Conservation (phyloP, 306 rosid genomes). For the Cyclanthera cordifolia region DNA sequence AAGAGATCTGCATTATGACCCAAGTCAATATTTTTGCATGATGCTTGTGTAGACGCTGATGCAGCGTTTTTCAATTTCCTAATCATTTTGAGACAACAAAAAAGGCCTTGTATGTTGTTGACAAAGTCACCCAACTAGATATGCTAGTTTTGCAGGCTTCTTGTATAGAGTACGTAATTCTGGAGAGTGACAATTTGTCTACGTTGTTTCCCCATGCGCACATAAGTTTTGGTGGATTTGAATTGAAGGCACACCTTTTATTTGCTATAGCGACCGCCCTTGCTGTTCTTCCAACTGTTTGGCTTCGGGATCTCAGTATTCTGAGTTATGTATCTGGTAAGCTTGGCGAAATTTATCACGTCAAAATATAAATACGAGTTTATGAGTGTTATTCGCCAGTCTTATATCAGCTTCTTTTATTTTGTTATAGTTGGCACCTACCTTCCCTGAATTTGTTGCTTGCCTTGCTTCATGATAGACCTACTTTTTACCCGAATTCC, state of each 20-base stretch:
- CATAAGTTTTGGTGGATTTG: constrained; percentile 46
- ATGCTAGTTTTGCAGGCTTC: constrained; percentile 51
- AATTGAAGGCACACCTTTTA: constrained; percentile 38
- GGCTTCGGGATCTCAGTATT: constrained; percentile 84
- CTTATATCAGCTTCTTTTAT: neutral
- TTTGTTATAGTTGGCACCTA: neutral
- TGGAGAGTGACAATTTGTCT: constrained; percentile 93
- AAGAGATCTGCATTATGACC: neutral
- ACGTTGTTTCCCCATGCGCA: constrained; percentile 77
- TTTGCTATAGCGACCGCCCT: constrained; percentile 66
- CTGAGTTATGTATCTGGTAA: constrained; percentile 91
- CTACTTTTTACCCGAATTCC: no score
- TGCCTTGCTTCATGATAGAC: no score
- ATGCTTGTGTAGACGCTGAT: neutral
- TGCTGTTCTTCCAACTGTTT: constrained; percentile 94
- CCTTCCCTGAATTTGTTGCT: no score
- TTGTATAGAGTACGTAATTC: constrained; percentile 84
- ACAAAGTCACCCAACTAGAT: constrained; percentile 17
- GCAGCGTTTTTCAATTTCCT: neutral
- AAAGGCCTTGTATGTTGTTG: neutral
- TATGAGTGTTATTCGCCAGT: neutral
- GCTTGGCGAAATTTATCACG: constrained; percentile 2
- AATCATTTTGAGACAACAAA: constrained; percentile 1
- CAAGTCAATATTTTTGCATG: neutral
- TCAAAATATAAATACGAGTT: neutral